These are phyloP conservation scores for Jamesozyma lodderae DNA, from an alignment of 805 yeast species.

Conservation along the genomic window DNA sequence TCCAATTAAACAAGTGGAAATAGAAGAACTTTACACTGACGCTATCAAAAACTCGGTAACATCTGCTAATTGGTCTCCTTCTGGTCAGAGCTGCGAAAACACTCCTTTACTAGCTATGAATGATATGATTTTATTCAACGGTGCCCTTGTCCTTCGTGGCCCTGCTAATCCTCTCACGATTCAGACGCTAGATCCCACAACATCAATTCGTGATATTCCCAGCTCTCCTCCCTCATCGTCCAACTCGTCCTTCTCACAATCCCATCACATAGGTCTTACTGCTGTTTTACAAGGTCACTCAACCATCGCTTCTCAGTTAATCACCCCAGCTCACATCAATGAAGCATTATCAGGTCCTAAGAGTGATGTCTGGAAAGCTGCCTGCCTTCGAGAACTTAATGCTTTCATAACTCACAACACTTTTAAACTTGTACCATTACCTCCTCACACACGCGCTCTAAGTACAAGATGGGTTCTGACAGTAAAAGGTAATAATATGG, in stretches of 20 bases:
- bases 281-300: neutral
- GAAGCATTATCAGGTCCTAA: neutral
- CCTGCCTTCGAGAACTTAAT: conserved; percentile 2
- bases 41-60: neutral
- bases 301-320: neutral
- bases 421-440: conserved; percentile 6
- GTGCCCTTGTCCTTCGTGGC: neutral
- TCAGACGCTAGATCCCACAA: no score
- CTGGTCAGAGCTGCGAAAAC: neutral
- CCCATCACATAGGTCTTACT: neutral
- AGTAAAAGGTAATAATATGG: conserved; percentile 6
- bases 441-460: conserved; percentile 6
- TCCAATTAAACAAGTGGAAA: neutral
- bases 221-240: neutral
- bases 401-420: conserved; percentile 6
- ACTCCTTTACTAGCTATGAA: neutral
- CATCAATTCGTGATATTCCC: no score
- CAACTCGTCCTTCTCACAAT: neutral
- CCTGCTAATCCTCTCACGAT: neutral
- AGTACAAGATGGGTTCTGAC: conserved; percentile 17
- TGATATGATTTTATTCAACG: neutral
- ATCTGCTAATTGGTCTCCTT: neutral
- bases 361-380: conserved; percentile 1
- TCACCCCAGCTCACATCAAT: neutral
- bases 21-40: neutral